Conservation (phyloP, 2,329 filamentous ascomycete genomes). For the Blastomyces percursus region DNA sequence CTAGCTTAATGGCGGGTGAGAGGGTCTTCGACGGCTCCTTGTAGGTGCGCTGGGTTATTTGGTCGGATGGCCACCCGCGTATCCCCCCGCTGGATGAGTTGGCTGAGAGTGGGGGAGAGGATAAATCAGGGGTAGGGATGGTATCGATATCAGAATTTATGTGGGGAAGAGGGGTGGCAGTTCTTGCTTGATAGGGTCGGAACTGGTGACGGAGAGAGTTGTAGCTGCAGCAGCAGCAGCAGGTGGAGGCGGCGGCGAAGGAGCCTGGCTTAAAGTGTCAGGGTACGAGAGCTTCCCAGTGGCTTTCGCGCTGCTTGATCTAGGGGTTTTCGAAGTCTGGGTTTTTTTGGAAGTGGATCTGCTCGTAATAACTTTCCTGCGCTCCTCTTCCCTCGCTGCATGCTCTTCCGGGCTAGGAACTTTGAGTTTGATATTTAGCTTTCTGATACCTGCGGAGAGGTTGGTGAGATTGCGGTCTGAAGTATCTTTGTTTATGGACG, state of each 20-base stretch:
- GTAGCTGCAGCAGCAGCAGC: too few species aligned
- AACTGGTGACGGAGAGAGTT: neutral
- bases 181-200: constrained; percentile 1
- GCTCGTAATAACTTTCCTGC: constrained; percentile 24
- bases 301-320: constrained; percentile 9
- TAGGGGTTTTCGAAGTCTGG: constrained; percentile 26
- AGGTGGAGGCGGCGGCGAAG: neutral
- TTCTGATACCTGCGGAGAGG: constrained; percentile 43
- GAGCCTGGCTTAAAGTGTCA: neutral
- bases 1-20: neutral
- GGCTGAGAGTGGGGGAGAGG: neutral
- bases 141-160: neutral
- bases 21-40: neutral
- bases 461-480: constrained; percentile 37
- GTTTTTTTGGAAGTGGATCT: constrained; percentile 15
- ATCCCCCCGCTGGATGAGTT: neutral
- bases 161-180: neutral
- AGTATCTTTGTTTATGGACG: constrained; percentile 14
- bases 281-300: neutral
- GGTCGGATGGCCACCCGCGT: neutral
- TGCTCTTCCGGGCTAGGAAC: constrained; percentile 48
- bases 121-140: neutral
- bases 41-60: neutral
- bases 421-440: constrained; percentile 46
- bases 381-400: constrained; percentile 41